A percentile compares a stretch with the other conserved stretches of the same genome.
Evolutionary conservation across 257 asterid species (phyloP).

Genomic region (Jacaranda copaia): DNA sequence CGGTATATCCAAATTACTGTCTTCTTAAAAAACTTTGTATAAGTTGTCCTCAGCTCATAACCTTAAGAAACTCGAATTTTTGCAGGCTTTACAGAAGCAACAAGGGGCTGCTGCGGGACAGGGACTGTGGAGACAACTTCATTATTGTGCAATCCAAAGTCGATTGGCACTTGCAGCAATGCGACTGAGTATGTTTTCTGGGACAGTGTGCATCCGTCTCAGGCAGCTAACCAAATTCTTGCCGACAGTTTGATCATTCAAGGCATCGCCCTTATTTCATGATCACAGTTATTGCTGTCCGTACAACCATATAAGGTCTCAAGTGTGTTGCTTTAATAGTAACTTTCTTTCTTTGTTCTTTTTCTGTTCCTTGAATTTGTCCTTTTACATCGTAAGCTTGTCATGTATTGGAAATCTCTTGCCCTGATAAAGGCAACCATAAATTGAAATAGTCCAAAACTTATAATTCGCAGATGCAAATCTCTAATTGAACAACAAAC

Average conservation of each 20-base stretch:
- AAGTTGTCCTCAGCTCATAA: no score
- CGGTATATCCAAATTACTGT: conserved; percentile 46
- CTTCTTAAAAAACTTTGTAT: not conserved
- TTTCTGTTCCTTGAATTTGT: not conserved
- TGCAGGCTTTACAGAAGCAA: conserved; percentile 80
- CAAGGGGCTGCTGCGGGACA: conserved; percentile 88
- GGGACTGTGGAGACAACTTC: conserved; percentile 81
- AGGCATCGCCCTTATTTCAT: conserved; percentile 71
- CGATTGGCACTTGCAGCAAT: conserved; percentile 80
- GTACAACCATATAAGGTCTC: conserved; percentile 17
- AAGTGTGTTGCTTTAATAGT: conserved; percentile 19
- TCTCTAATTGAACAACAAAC: not conserved
- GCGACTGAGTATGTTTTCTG: conserved; percentile 84
- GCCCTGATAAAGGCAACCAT: conserved; percentile 32
- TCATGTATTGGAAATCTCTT: conserved; percentile 8
- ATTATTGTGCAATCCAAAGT: conserved; percentile 75
- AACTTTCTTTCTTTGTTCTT: not conserved
- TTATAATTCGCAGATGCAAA: not conserved
- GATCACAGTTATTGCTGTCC: conserved; percentile 12
- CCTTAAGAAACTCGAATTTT: not conserved
- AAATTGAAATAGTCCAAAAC: conserved; percentile 29
- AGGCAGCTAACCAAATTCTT: conserved; percentile 83
- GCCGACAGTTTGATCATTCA: conserved; percentile 68
- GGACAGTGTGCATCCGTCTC: conserved; percentile 97
- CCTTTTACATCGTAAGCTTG: conserved; percentile 32